These are phyloP conservation scores for Puccinia polysora DNA, from an alignment of 1,284 basidiomycete species.

Conservation along the genomic window DNA sequence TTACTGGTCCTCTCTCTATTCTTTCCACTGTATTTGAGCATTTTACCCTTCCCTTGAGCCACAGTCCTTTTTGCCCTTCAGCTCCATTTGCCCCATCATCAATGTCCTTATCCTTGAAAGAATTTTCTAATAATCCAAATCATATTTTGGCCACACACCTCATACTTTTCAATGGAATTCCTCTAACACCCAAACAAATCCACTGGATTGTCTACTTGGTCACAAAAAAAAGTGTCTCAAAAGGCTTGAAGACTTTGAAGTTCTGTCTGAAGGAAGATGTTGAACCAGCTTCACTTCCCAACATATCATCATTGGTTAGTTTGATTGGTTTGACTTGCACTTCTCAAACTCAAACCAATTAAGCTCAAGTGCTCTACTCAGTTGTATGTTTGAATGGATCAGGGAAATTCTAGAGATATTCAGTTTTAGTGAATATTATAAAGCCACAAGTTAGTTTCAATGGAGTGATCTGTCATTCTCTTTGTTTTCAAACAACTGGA, in stretches of 20 bases:
- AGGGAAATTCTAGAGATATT: conserved; percentile 2
- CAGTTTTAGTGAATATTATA: conserved; percentile 6
- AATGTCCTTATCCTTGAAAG: background rate
- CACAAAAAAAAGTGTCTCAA: background rate
- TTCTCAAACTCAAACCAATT: background rate
- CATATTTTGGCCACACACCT: conserved; percentile 14
- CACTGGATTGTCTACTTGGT: conserved; percentile 6
- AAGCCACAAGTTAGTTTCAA: no score
- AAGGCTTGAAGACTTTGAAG: background rate
- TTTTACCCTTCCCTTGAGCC: background rate
- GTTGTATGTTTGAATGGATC: conserved; percentile 15
- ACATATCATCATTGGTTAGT: conserved; percentile 11
- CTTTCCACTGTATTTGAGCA: background rate
- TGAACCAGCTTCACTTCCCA: background rate
- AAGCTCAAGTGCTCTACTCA: conserved; percentile 2
- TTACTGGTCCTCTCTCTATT: conserved; percentile 9
- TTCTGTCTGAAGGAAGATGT: conserved; percentile 5
- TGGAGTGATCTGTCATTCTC: no score
- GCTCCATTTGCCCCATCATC: background rate
- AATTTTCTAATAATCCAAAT: background rate
- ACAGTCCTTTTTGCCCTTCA: background rate
- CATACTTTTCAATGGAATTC: conserved; percentile 1
- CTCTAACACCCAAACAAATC: conserved; percentile 7
- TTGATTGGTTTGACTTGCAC: background rate
- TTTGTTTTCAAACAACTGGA: no score